Conservation (phyloP, 108 stramenopile genomes). For the Nitzschia sp. region DNA sequence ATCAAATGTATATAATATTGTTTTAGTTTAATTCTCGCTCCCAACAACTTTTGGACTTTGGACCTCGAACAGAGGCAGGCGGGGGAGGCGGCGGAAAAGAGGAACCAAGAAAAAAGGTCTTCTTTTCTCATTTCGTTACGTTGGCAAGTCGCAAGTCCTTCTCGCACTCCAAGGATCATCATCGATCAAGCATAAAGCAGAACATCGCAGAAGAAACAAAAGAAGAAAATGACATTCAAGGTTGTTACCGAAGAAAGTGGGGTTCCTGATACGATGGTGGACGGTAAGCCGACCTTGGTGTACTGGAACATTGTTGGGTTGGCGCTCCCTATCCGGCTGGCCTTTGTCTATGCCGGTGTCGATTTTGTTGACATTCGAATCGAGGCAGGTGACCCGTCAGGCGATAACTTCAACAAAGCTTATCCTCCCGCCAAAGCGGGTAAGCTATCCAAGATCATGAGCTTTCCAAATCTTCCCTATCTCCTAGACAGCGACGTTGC, state of each 20-base stretch:
- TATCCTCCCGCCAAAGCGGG: constrained; percentile 22
- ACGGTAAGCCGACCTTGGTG: constrained; percentile 28
- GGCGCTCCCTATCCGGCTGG: constrained; percentile 19
- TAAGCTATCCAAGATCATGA: constrained; percentile 7
- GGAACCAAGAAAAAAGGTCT: too few species aligned
- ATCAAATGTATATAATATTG: background rate
- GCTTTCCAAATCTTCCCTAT: constrained; percentile 34
- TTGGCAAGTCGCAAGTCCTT: too few species aligned
- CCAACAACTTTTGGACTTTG: too few species aligned
- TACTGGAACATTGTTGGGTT: constrained; percentile 37
- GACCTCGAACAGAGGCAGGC: too few species aligned
- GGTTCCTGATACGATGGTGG: constrained; percentile 16
- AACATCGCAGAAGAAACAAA: background rate
- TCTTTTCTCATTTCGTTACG: too few species aligned
- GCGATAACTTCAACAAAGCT: constrained; percentile 4
- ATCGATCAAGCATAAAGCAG: too few species aligned
- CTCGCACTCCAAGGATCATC: too few species aligned
- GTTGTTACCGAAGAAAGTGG: constrained; percentile 10
- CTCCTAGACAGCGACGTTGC: constrained; percentile 18
- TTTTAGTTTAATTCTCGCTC: background rate
- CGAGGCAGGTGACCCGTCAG: constrained; percentile 8
- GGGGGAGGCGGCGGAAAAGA: too few species aligned
- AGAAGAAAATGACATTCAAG: constrained; percentile 12
- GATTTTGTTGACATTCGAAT: constrained; percentile 31
- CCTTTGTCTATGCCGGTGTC: constrained; percentile 22